phyloP scores from a whole-genome alignment of 192 early-diverging fungal species.

The Thamnidium elegans region DNA sequence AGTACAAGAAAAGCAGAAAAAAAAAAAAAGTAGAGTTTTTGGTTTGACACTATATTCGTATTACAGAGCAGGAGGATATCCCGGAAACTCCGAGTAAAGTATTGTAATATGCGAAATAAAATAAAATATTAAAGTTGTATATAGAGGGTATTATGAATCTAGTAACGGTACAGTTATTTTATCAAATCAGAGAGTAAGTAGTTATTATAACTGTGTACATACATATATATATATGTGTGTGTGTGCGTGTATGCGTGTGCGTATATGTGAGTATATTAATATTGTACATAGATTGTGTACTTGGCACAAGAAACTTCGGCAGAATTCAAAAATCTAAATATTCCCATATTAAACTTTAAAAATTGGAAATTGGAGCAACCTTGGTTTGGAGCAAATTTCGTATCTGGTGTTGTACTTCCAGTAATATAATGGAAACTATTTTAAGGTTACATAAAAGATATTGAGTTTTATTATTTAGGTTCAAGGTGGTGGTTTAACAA shows the following conservation, averaged over 20 bases:
- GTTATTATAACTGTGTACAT: too few relatives aligned
- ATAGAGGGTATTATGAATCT: conserved; percentile 25
- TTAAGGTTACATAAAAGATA: background rate
- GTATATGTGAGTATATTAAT: too few relatives aligned
- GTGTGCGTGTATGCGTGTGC: too few relatives aligned
- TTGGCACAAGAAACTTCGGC: conserved; percentile 13
- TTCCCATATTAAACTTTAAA: conserved; percentile 37
- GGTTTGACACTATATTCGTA: background rate
- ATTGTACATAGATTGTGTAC: conserved; percentile 29
- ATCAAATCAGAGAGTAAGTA: conserved; percentile 37
- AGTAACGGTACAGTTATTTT: conserved; percentile 28
- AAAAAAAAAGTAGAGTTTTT: background rate
- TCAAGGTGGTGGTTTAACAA: conserved; percentile 44
- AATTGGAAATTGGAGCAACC: conserved; percentile 48
- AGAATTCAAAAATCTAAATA: conserved; percentile 29
- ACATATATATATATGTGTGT: background rate
- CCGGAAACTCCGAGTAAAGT: conserved; percentile 30
- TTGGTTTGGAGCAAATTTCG: conserved; percentile 56
- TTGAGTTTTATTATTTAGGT: conserved; percentile 23
- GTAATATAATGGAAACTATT: conserved; percentile 24
- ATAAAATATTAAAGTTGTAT: background rate
- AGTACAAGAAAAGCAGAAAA: background rate
- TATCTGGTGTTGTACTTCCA: conserved; percentile 38
- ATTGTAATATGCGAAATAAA: too few relatives aligned
- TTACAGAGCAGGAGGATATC: conserved; percentile 25